A percentile compares a stretch with the other conserved stretches of the same genome.
Evolutionary conservation across 1,284 basidiomycete species (phyloP).

Genomic region (Tausonia pullulans): DNA sequence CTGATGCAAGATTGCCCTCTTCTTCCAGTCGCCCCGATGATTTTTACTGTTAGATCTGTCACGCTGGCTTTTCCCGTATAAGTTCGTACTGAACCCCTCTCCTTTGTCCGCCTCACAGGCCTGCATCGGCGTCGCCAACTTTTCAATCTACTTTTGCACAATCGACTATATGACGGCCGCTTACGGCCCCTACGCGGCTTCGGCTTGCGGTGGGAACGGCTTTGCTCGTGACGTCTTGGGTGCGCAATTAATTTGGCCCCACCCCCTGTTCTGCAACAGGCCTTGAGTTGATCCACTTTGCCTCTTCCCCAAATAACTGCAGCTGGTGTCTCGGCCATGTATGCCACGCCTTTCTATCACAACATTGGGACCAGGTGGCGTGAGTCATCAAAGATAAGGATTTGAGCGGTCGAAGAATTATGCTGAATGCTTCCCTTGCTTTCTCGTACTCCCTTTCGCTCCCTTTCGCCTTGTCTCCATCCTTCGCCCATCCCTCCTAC

Average conservation of each 20-base stretch:
- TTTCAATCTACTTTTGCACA: slow-evolving; percentile 28
- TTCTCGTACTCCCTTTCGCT: no score
- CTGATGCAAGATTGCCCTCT: no score
- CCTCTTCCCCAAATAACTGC: no score
- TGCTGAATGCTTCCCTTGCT: no score
- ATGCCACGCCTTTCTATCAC: slow-evolving; percentile 33
- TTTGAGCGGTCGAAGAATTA: no score
- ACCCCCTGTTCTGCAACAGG: no score
- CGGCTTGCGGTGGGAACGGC: slow-evolving; percentile 32
- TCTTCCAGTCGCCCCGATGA: neutral
- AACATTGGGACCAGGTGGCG: slow-evolving; percentile 20
- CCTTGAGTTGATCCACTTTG: no score
- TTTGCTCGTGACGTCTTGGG: slow-evolving; percentile 29
- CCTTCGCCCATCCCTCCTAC: no score
- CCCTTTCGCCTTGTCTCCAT: no score
- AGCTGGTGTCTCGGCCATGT: slow-evolving; percentile 37
- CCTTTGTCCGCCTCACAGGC: neutral
- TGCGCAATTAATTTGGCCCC: no score
- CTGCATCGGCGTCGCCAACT: neutral
- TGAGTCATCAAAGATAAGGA: neutral
- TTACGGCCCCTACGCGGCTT: slow-evolving; percentile 36
- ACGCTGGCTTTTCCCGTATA: no score
- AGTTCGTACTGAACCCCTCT: no score
- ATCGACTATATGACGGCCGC: slow-evolving; percentile 37
- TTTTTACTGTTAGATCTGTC: neutral